Percentiles rank a stretch among this genome's conserved stretches.
Conservation (phyloP, 1,284 basidiomycete species). For the Austroboletus niveus region DNA sequence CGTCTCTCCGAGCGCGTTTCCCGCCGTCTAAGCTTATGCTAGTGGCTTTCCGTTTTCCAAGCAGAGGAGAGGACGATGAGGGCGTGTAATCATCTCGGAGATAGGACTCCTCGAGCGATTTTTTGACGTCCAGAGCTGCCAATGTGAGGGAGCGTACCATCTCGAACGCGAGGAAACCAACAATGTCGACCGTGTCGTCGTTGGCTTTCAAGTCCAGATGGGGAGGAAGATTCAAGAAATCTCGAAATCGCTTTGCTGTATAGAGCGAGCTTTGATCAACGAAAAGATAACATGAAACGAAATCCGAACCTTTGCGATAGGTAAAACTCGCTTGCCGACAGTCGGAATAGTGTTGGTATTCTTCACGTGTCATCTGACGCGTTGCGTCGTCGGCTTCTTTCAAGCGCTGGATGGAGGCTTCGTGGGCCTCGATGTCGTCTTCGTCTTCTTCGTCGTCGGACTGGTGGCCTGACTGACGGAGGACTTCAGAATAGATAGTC, state of each 20-base stretch:
- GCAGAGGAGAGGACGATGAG: conserved; percentile 46
- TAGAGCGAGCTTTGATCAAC: not conserved
- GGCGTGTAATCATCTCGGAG: conserved; percentile 59
- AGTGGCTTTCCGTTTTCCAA: conserved; percentile 67
- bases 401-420: conserved; percentile 86
- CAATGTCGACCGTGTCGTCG: conserved; percentile 95
- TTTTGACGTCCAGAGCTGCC: conserved; percentile 81
- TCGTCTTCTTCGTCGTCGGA: conserved; percentile 95
- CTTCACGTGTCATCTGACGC: conserved; percentile 92
- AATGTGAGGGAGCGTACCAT: conserved; percentile 93
- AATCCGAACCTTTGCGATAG: conserved; percentile 78
- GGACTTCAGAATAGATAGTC: conserved; percentile 86
- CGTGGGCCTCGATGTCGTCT: conserved; percentile 94
- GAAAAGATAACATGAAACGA: not conserved
- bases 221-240: conserved; percentile 89
- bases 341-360: conserved; percentile 97
- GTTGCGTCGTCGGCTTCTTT: conserved; percentile 97
- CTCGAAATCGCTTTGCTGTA: conserved; percentile 89
- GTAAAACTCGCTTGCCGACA: conserved; percentile 97
- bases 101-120: conserved; percentile 70
- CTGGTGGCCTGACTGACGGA: conserved; percentile 67
- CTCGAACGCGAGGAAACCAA: conserved; percentile 96
- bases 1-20: conserved; percentile 56
- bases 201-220: conserved; percentile 90
- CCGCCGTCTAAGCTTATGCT: conserved; percentile 43